Conservation (phyloP, 2,329 filamentous ascomycete species). For the Aspergillus ustus region DNA sequence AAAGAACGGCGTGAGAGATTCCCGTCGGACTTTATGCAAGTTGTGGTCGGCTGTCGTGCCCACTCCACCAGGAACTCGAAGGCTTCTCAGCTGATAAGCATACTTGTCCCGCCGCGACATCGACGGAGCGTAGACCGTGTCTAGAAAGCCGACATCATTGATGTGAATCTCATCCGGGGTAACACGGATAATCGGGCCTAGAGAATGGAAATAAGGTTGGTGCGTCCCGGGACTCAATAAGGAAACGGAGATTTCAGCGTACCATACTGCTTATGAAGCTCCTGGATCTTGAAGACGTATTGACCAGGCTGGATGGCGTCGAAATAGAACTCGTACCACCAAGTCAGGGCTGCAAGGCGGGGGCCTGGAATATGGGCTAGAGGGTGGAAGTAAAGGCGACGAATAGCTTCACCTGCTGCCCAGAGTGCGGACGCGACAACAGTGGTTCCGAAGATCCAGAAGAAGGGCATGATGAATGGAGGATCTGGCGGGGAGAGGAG, state of each 20-base stretch:
- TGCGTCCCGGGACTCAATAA: too few relatives aligned
- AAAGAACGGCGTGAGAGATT: constrained; percentile 38
- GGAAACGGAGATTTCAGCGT: background rate
- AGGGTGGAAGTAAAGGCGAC: background rate
- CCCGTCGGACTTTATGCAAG: constrained; percentile 36
- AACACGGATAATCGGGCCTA: constrained; percentile 45
- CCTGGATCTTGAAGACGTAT: constrained; percentile 40
- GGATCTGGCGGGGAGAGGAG: too few relatives aligned
- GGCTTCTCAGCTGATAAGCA: constrained; percentile 27
- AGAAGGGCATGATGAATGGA: background rate
- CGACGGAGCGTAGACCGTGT: constrained; percentile 33
- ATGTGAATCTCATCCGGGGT: constrained; percentile 44
- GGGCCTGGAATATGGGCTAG: constrained; percentile 19
- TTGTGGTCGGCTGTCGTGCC: constrained; percentile 33
- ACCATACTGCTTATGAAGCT: constrained; percentile 44
- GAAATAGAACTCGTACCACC: constrained; percentile 20
- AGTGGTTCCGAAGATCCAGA: background rate
- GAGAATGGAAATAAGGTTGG: background rate
- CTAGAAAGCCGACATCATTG: constrained; percentile 29
- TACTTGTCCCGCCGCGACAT: constrained; percentile 33
- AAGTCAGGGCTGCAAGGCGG: constrained; percentile 13
- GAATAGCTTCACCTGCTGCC: background rate
- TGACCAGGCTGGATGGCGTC: constrained; percentile 28
- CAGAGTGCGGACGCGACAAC: background rate
- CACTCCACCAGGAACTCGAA: constrained; percentile 32